Base-by-base conservation (phyloP, 257 asterid genomes). In the Craterostigma plantagineum region DNA sequence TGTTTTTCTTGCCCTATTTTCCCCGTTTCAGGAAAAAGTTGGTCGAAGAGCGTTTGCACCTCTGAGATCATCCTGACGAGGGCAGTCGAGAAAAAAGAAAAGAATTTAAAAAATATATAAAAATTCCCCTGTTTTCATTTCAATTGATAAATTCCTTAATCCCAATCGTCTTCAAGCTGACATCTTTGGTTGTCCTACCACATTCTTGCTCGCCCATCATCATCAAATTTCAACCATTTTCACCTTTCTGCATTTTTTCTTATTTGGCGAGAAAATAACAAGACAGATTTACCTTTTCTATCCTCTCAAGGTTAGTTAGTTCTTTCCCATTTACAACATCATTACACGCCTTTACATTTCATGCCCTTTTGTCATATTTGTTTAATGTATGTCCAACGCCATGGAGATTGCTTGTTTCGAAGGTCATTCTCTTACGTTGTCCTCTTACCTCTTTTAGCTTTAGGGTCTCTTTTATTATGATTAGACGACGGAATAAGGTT, bases 31-130 rank as follows among this genome's bases (percentile, higher is more conserved):
- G 73, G 82, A 72, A 67, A 66, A 47, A 63, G 93, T 58, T 79
- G 86, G 73, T 76, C 91, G 87, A 67, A 50, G 87, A 74, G 87
- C 72, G 53, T 56, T 64, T 62, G 65, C 58, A 68, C 66, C 77
- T 76, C 90, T 84, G 80, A 80, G 92, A 80, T 77, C 93, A 76
- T 74, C 72, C 77, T 69, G 68, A 57, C 12, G 13, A 35, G 40
- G 40, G 40, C 40, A 35, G 40, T 35, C 40, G 13, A 35, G 40
- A 35, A 35, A 35, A 23, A 23, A 6, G 6, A 6, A 23, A 23
- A 23, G 2, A 2, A 23, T 23, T 2, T 35, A 10, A 35, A 35
- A n/a, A n/a, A n/a, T n/a, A n/a, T n/a, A n/a, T n/a, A n/a, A n/a
- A n/a, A n/a, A 61, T n/a, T 35, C 40, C 40, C 13, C 12, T 35